Evolutionary conservation across 441 rosid species (phyloP), one percentile per base, ranked within the genome.

Genomic region (Brassica hybrid): DNA sequence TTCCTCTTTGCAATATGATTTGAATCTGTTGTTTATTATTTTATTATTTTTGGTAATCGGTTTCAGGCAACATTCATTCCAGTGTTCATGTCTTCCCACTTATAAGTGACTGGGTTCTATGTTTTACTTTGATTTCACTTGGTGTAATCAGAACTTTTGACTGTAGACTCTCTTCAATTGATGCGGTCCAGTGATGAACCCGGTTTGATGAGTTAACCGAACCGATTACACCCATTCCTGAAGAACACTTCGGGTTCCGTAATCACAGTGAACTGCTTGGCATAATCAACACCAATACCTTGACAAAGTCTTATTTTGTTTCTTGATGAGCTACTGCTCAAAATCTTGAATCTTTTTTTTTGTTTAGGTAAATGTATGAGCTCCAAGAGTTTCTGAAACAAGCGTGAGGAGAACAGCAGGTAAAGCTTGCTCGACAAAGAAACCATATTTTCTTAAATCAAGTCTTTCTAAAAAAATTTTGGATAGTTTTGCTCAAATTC

Each of bases 341-440:
- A 74, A 58, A 14, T 68, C 68, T 67, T 75, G 70, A 70, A 70
- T 71, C 17, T 69, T 32, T 32, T 6, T 32, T 7, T 32, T 52
- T 30, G 11, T 66, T 61, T 83, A 93, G 98, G 89, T 87, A 85
- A 72, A 93, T 90, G 73, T 91, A 91, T 73, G 95, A 91, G 83
- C 76, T 76, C 83, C 86, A 71, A 63, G 85, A 93, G 74, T 93
- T 93, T 82, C 41, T 78, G 11, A 69, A 70, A 19, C 54, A 76
- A 45, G 89, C 86, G 11, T 71, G 74, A 5, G n/a, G 72, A 63
- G 8, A 32, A 58, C 50, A 84, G 69, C 72, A 0, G 14, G 21
- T 61, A 32, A 7, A 74, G 73, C 18, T 32, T 6, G 72, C 45
- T 67, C 21, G 76, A 17, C 62, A 85, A 10, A 73, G 88, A 32